Evolutionary conservation across 805 yeast genomes (phyloP).

Genomic region (Kurtzmaniella fragi): DNA sequence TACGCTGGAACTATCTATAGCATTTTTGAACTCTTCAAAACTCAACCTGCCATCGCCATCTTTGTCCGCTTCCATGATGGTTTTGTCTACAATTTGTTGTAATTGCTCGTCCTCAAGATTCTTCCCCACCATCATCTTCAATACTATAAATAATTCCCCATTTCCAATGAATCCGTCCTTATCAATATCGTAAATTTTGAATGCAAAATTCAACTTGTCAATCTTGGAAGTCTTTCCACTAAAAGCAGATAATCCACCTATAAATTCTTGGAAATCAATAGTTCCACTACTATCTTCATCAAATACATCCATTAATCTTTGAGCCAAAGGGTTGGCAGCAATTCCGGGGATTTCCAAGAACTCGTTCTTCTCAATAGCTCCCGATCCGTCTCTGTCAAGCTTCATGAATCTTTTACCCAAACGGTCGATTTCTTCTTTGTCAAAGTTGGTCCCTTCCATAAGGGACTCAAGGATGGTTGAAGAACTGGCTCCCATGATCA

Average conservation of each 20-base stretch:
- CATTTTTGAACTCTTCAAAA: constrained; percentile 80
- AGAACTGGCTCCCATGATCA: constrained; percentile 54
- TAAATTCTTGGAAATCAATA: constrained; percentile 93
- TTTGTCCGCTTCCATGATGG: constrained; percentile 85
- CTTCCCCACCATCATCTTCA: constrained; percentile 96
- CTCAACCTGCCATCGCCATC: constrained; percentile 85
- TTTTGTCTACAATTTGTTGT: constrained; percentile 95
- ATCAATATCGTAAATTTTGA: constrained; percentile 92
- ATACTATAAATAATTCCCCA: constrained; percentile 87
- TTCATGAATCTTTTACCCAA: constrained; percentile 92
- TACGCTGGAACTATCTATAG: constrained; percentile 54
- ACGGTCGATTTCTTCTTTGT: constrained; percentile 86
- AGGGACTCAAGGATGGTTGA: constrained; percentile 62
- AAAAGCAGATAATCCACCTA: constrained; percentile 80
- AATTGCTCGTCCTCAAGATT: constrained; percentile 81
- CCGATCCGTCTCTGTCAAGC: constrained; percentile 86
- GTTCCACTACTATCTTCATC: constrained; percentile 91
- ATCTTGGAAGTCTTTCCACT: constrained; percentile 76
- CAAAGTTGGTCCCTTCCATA: constrained; percentile 81
- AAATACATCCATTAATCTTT: constrained; percentile 87
- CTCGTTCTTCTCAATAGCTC: constrained; percentile 86
- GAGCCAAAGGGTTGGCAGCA: constrained; percentile 82
- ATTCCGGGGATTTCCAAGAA: constrained; percentile 92
- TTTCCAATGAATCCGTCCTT: constrained; percentile 92
- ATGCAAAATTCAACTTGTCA: constrained; percentile 84